phyloP scores from a whole-genome alignment of 2,329 filamentous ascomycete genomes.

The Beauveria sp. region DNA sequence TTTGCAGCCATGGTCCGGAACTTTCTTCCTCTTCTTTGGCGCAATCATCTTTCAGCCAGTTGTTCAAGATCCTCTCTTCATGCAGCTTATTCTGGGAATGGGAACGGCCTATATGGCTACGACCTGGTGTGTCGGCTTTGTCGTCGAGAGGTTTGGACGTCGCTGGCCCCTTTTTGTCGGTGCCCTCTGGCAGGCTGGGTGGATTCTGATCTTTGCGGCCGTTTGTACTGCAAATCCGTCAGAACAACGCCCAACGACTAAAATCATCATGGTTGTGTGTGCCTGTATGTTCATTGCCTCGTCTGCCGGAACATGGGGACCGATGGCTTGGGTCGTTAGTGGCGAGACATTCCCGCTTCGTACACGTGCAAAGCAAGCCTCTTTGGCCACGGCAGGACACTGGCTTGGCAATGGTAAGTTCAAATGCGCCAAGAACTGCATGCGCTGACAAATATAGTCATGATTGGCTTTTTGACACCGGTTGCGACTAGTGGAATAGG shows the following conservation, averaged over 20 bases:
- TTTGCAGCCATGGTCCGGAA: slow-evolving; percentile 60
- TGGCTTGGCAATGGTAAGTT: slow-evolving; percentile 51
- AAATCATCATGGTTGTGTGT: slow-evolving; percentile 63
- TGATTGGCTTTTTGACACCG: slow-evolving; percentile 61
- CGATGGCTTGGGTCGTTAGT: slow-evolving; percentile 61
- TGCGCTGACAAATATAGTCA: slow-evolving; percentile 31
- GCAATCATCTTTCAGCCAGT: slow-evolving; percentile 61
- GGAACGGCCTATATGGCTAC: slow-evolving; percentile 54
- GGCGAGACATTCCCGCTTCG: slow-evolving; percentile 58
- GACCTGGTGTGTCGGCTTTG: slow-evolving; percentile 59
- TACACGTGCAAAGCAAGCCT: slow-evolving; percentile 46
- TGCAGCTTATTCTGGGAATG: slow-evolving; percentile 59
- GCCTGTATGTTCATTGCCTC: slow-evolving; percentile 68
- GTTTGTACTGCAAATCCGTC: slow-evolving; percentile 39
- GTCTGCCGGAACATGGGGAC: slow-evolving; percentile 64
- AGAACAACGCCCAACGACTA: slow-evolving; percentile 39
- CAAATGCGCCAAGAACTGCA: background rate
- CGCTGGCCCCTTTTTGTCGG: slow-evolving; percentile 59
- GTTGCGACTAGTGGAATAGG: slow-evolving; percentile 55
- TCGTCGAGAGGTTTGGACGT: slow-evolving; percentile 62
- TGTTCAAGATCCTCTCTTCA: slow-evolving; percentile 57
- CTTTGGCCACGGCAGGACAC: slow-evolving; percentile 46
- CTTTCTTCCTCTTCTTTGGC: slow-evolving; percentile 60
- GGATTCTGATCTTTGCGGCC: slow-evolving; percentile 57
- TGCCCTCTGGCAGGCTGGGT: slow-evolving; percentile 59